Evolutionary conservation across 768 basidiomycete species (phyloP).

Genomic region (Psilocybe cyanescens): DNA sequence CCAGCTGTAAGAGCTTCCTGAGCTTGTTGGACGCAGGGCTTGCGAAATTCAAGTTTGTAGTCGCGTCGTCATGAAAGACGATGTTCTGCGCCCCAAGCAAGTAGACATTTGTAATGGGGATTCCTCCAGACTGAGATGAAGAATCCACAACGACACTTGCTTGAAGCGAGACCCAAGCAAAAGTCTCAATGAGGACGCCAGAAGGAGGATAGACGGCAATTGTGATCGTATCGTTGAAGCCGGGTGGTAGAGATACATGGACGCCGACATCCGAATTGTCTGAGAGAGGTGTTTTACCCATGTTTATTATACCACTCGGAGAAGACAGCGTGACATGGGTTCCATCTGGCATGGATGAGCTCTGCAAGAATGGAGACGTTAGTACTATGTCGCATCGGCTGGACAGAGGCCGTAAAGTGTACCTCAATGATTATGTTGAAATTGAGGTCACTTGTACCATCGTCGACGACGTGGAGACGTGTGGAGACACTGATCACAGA

Average conservation of each 20-base stretch:
- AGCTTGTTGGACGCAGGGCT: neutral
- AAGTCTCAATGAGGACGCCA: neutral
- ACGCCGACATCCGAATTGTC: neutral
- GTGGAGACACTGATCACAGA: neutral
- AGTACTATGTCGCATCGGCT: neutral
- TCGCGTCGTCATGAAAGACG: constrained; percentile 3
- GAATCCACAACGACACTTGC: neutral
- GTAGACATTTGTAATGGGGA: neutral
- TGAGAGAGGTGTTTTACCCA: neutral
- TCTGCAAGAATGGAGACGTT: neutral
- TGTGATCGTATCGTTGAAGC: constrained; percentile 1
- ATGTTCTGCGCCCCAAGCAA: constrained; percentile 2
- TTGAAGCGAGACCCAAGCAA: constrained; percentile 1
- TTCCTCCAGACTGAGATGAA: neutral
- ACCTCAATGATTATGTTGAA: constrained; percentile 3
- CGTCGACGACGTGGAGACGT: neutral
- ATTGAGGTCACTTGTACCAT: neutral
- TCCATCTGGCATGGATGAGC: neutral
- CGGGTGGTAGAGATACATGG: neutral
- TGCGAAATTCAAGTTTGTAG: neutral
- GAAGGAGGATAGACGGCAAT: neutral
- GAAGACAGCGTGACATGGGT: neutral
- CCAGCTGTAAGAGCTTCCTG: neutral
- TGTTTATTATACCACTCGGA: neutral
- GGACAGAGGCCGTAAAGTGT: neutral